Evolutionary conservation across 352 stramenopile species (phyloP).

Genomic region (Globisporangium cylindrosporum): DNA sequence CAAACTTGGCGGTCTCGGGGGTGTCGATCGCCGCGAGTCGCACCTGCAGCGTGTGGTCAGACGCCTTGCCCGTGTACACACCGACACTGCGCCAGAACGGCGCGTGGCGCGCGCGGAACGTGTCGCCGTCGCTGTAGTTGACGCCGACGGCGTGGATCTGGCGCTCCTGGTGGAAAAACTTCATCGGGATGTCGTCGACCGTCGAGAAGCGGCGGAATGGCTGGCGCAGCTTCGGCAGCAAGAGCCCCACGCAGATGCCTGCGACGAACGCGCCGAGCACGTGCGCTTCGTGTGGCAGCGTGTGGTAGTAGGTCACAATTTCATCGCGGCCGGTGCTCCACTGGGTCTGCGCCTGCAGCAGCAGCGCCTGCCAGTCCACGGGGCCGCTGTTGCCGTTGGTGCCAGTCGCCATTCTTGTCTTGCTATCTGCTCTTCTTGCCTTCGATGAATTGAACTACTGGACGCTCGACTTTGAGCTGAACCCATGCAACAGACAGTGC

Average conservation of each 20-base stretch:
- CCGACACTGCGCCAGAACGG: constrained; percentile 43
- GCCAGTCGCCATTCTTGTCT: constrained; percentile 5
- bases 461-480: neutral
- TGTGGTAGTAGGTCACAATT: constrained; percentile 23
- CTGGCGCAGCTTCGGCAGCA: constrained; percentile 52
- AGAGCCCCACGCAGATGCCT: constrained; percentile 52
- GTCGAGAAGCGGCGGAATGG: constrained; percentile 72
- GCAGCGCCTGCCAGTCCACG: constrained; percentile 19
- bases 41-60: constrained; percentile 83
- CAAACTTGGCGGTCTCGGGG: constrained; percentile 85
- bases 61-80: constrained; percentile 52
- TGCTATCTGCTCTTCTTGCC: neutral
- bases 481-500: constrained; percentile 5
- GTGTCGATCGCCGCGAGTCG: constrained; percentile 82
- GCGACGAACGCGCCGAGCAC: constrained; percentile 49
- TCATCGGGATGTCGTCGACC: constrained; percentile 75
- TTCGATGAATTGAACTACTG: constrained; percentile 1
- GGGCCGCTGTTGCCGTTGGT: neutral
- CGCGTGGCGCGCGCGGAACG: constrained; percentile 72
- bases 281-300: constrained; percentile 36
- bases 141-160: constrained; percentile 50
- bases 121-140: constrained; percentile 79
- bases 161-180: constrained; percentile 63
- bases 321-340: constrained; percentile 8
- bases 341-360: constrained; percentile 13